Evolutionary conservation across 2,329 filamentous ascomycete species (phyloP).

Genomic region (Aspergillus costaricaensis): DNA sequence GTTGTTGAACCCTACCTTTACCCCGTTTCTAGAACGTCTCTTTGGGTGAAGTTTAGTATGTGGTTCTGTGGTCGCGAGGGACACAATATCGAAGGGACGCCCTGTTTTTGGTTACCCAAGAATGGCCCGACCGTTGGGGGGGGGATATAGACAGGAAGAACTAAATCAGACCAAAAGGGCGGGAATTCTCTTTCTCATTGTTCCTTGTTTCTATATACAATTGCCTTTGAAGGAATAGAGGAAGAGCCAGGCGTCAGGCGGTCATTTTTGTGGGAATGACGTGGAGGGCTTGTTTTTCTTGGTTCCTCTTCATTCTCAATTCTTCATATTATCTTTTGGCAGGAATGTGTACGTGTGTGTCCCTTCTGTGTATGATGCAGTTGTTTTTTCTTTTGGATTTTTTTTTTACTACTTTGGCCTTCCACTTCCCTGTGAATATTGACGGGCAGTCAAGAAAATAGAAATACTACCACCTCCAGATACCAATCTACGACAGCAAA

Average conservation of each 20-base stretch:
- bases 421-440: not conserved
- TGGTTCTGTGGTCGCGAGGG: not conserved
- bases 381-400: too few relatives aligned
- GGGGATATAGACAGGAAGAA: too few relatives aligned
- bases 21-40: too few relatives aligned
- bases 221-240: not conserved
- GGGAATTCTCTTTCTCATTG: not conserved
- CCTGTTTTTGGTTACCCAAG: too few relatives aligned
- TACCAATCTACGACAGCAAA: too few relatives aligned
- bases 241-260: not conserved
- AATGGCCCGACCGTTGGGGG: too few relatives aligned
- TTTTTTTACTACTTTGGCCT: too few relatives aligned
- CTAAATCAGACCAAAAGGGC: not conserved
- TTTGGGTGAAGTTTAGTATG: too few relatives aligned
- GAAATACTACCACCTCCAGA: not conserved
- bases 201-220: not conserved
- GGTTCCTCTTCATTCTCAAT: conserved; percentile 5
- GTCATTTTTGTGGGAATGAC: conserved; percentile 1
- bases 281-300: conserved; percentile 3
- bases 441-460: not conserved
- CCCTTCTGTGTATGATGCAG: not conserved
- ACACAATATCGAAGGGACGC: too few relatives aligned
- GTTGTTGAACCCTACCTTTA: too few relatives aligned
- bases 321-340: too few relatives aligned
- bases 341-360: not conserved